Percentiles rank a stretch among this genome's conserved stretches.
Evolutionary conservation across 441 rosid species (phyloP).

Genomic region (Croton laevigatus): DNA sequence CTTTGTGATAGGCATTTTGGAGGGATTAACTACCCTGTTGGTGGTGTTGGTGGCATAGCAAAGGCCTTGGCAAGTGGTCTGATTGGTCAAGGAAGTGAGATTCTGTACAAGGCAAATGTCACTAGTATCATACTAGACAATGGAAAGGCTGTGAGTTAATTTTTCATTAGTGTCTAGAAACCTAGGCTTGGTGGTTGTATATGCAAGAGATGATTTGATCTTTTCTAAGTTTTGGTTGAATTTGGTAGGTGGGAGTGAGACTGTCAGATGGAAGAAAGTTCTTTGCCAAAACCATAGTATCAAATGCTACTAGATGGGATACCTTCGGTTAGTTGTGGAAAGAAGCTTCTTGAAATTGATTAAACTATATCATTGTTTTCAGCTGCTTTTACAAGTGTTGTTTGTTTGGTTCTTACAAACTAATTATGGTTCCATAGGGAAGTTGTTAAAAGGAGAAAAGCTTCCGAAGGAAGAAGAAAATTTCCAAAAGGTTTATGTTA

Average conservation of each 20-base stretch:
- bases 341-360: conserved; percentile 11
- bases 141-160: conserved; percentile 78
- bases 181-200: conserved; percentile 6
- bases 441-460: conserved; percentile 75
- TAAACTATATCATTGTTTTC: neutral
- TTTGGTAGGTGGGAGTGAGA: conserved; percentile 77
- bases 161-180: conserved; percentile 10
- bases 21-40: conserved; percentile 92
- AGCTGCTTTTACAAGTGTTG: neutral
- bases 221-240: conserved; percentile 12
- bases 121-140: conserved; percentile 65
- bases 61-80: conserved; percentile 79
- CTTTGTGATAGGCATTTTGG: conserved; percentile 98
- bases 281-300: conserved; percentile 76
- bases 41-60: conserved; percentile 96
- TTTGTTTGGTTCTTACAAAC: conserved; percentile 15
- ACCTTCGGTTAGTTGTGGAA: conserved; percentile 73
- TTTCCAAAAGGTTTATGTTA: conserved; percentile 79
- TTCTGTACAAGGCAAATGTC: conserved; percentile 83
- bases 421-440: conserved; percentile 45
- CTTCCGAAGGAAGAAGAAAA: conserved; percentile 90
- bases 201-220: conserved; percentile 9
- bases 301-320: conserved; percentile 99
- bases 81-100: conserved; percentile 73
- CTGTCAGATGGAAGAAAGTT: conserved; percentile 83